These are phyloP conservation scores for Berberis thunbergii DNA, from an alignment of 164 flowering plant genomes.

Conservation along the genomic window DNA sequence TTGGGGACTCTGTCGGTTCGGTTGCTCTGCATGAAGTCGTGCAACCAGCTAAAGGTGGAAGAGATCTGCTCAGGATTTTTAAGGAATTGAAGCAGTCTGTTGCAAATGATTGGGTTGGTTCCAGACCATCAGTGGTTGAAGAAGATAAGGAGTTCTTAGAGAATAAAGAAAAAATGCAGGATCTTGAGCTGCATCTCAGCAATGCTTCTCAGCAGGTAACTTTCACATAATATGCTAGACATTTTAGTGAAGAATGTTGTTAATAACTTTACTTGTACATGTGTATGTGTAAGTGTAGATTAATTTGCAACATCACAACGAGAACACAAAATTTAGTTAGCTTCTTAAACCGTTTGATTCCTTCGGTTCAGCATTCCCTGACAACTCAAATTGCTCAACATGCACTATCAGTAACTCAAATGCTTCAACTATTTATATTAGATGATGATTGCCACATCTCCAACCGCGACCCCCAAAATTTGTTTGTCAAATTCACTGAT, in stretches of 20 bases:
- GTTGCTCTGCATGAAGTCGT: slow-evolving; percentile 54
- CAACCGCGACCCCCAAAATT: no score
- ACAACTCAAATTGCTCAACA: no score
- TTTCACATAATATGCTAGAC: background rate
- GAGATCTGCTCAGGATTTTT: slow-evolving; percentile 78
- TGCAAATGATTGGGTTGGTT: slow-evolving; percentile 78
- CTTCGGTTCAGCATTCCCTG: no score
- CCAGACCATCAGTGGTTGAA: slow-evolving; percentile 58
- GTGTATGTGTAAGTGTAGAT: no score
- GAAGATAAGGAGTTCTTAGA: slow-evolving; percentile 90
- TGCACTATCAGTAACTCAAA: no score
- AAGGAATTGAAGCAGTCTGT: slow-evolving; percentile 88
- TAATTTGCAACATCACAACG: no score
- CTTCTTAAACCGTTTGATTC: no score
- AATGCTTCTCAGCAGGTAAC: slow-evolving; percentile 73
- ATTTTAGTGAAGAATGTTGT: background rate
- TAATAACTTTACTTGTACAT: no score
- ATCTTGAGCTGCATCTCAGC: slow-evolving; percentile 72
- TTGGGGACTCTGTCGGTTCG: slow-evolving; percentile 45
- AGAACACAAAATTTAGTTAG: background rate
- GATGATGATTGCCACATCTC: no score
- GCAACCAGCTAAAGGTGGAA: slow-evolving; percentile 87
- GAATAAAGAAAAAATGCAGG: slow-evolving; percentile 67
- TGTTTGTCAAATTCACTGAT: no score
- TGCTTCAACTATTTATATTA: no score